Evolutionary conservation across 768 basidiomycete species (phyloP).

Genomic region (Boletales sp.): DNA sequence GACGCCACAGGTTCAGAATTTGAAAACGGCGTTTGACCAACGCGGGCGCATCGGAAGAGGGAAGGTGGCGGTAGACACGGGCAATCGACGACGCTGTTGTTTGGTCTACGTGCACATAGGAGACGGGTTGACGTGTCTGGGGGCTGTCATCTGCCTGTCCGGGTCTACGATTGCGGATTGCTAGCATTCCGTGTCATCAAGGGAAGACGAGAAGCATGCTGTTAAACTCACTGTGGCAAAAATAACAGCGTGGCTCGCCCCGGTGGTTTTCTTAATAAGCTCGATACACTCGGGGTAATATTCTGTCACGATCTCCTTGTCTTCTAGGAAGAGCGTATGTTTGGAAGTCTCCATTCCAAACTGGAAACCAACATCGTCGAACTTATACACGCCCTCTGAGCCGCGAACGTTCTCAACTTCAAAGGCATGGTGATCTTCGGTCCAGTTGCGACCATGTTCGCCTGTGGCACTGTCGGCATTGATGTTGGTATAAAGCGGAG

Average conservation of each 20-base stretch:
- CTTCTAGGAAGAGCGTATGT: conserved; percentile 32
- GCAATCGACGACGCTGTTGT: conserved; percentile 37
- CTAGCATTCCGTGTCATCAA: conserved; percentile 18
- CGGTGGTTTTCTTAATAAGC: conserved; percentile 37
- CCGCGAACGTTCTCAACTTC: conserved; percentile 33
- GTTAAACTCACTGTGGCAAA: conserved; percentile 37
- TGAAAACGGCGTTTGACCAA: conserved; percentile 46
- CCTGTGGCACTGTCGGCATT: conserved; percentile 17
- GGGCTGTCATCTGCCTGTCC: conserved; percentile 34
- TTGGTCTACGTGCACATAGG: conserved; percentile 45
- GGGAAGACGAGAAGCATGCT: background rate
- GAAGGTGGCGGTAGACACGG: conserved; percentile 43
- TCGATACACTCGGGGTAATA: conserved; percentile 40
- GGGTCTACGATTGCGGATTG: conserved; percentile 40
- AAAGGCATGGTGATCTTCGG: conserved; percentile 7
- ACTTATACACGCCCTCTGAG: conserved; percentile 27
- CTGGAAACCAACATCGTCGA: conserved; percentile 37
- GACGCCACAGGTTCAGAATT: conserved; percentile 55
- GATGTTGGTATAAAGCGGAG: conserved; percentile 13
- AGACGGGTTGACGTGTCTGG: conserved; percentile 41
- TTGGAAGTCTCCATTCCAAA: conserved; percentile 21
- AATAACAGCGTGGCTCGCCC: conserved; percentile 36
- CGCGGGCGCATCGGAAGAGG: conserved; percentile 35
- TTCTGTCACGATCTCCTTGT: conserved; percentile 32
- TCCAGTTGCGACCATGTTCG: conserved; percentile 19